Percentiles rank a stretch among this genome's conserved stretches.
These are phyloP conservation scores for Astathelohania contejeani DNA, from an alignment of 371 early-diverging fungal species.

Conservation along the genomic window DNA sequence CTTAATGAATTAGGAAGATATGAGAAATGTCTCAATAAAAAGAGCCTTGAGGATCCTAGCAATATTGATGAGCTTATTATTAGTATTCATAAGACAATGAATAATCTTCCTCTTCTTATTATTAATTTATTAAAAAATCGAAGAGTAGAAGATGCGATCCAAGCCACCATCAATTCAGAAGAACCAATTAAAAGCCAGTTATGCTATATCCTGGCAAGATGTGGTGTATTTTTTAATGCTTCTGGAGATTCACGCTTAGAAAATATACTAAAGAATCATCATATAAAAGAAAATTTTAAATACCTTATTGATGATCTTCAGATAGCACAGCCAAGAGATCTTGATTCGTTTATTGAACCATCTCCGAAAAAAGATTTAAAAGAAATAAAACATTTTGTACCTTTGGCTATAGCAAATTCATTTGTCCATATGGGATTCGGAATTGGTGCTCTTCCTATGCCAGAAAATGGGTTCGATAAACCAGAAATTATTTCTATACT, in stretches of 20 bases:
- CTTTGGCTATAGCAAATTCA: slow-evolving; percentile 28
- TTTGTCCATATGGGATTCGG: slow-evolving; percentile 37
- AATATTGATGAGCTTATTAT: slow-evolving; percentile 24
- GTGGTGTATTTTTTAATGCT: too few relatives aligned
- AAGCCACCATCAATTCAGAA: too few relatives aligned
- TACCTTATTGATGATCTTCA: slow-evolving; percentile 15
- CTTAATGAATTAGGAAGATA: slow-evolving; percentile 30
- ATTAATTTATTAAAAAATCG: too few relatives aligned
- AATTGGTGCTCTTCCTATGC: slow-evolving; percentile 26
- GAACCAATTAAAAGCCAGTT: too few relatives aligned
- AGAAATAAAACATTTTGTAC: slow-evolving; percentile 7
- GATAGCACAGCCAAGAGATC: slow-evolving; percentile 16
- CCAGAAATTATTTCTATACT: slow-evolving; percentile 12
- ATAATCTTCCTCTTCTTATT: slow-evolving; percentile 19
- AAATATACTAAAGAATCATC: slow-evolving; percentile 18
- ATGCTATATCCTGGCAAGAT: too few relatives aligned
- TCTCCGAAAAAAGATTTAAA: background rate
- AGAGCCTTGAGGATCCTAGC: too few relatives aligned
- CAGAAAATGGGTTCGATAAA: slow-evolving; percentile 1
- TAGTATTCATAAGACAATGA: slow-evolving; percentile 27
- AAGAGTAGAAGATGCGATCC: too few relatives aligned
- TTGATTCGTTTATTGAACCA: slow-evolving; percentile 14
- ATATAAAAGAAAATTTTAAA: slow-evolving; percentile 15
- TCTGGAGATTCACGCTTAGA: background rate
- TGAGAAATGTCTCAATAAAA: too few relatives aligned